Conservation (phyloP, 352 stramenopile genomes). For the Globisporangium sylvaticum region DNA sequence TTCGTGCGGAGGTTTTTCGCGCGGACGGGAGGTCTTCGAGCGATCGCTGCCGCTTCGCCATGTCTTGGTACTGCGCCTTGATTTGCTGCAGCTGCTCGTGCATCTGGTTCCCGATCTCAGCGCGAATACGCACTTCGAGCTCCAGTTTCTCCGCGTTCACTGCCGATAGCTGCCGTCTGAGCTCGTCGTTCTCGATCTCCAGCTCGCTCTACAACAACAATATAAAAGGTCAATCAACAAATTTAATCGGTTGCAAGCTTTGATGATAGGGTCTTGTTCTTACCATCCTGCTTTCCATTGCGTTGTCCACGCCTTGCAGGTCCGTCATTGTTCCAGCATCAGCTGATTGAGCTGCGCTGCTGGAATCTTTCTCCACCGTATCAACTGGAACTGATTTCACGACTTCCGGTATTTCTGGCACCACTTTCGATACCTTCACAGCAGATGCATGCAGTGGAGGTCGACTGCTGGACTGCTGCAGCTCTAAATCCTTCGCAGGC, state of each 20-base stretch:
- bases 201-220: conserved; percentile 31
- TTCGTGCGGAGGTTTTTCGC: conserved; percentile 21
- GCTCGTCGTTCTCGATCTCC: conserved; percentile 52
- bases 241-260: background rate
- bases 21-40: conserved; percentile 30
- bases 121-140: conserved; percentile 56
- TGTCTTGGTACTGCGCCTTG: conserved; percentile 47
- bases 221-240: background rate
- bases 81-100: conserved; percentile 63
- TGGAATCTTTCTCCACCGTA: background rate
- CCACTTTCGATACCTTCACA: background rate
- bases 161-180: conserved; percentile 46
- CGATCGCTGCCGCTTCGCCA: conserved; percentile 28
- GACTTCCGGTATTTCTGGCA: background rate
- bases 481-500: background rate
- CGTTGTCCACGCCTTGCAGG: background rate
- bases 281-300: conserved; percentile 18
- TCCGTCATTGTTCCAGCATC: background rate
- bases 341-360: background rate
- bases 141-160: conserved; percentile 52
- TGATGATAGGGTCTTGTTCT: conserved; percentile 13
- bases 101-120: conserved; percentile 72
- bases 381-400: background rate
- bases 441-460: background rate
- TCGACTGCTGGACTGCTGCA: background rate